Evolutionary conservation across 1,284 basidiomycete genomes (phyloP).

Genomic region (Heterobasidion parviporum): DNA sequence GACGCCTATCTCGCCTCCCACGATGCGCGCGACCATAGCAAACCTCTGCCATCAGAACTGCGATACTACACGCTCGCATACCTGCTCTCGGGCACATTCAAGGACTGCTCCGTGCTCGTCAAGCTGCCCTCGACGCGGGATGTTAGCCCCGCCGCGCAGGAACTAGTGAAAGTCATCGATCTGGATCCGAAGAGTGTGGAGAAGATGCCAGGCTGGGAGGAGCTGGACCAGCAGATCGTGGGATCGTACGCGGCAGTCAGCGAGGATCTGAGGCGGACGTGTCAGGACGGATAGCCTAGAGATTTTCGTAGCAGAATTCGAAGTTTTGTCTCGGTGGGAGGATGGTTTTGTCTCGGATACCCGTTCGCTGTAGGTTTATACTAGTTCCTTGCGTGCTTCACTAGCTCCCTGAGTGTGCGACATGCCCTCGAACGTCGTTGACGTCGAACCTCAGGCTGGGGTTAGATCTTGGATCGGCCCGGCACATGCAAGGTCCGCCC

Average conservation of each 20-base stretch:
- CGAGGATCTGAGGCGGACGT: conserved; percentile 23
- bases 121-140: conserved; percentile 23
- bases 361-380: no score
- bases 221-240: conserved; percentile 68
- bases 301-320: neutral
- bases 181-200: conserved; percentile 75
- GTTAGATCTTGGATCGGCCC: neutral
- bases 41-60: conserved; percentile 35
- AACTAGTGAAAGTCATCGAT: conserved; percentile 68
- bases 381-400: no score
- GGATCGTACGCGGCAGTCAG: conserved; percentile 30
- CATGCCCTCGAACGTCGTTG: no score
- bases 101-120: conserved; percentile 89
- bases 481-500: neutral
- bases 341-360: no score
- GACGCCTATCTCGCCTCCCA: conserved; percentile 38
- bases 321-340: no score
- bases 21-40: conserved; percentile 24
- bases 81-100: conserved; percentile 88
- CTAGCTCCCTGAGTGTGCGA: no score
- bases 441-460: no score
- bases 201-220: conserved; percentile 64
- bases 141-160: neutral
- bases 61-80: conserved; percentile 65
- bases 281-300: conserved; percentile 13